Base-by-base conservation (phyloP, 441 rosid genomes). In the Jatropha multifida region DNA sequence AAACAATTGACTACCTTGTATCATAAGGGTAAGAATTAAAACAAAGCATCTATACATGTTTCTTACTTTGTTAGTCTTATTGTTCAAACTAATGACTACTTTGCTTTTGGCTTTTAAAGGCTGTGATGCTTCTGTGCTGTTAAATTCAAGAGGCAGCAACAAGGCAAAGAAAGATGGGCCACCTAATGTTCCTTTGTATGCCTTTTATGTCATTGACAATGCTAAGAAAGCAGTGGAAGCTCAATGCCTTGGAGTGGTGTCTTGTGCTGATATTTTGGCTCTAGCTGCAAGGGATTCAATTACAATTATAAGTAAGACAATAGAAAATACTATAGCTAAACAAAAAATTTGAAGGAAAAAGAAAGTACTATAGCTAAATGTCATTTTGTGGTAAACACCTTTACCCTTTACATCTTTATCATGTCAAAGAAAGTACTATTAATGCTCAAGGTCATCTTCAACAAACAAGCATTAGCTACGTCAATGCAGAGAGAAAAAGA, bases 201-300 rank as follows among this genome's bases (percentile, higher is more conserved):
- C 93, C 67, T 89, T 84, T 46, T 87, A 82, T 10, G 85, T 89
- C 41, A 83, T 91, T 48, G 92, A 87, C 27, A 77, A 75, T 4
- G 95, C 90, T 40, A 91, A 93, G 85, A 44, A 81, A 78, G 63
- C 69, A 81, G 72, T 93, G 41, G 98, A 93, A 79, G 79, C 65
- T 14, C 27, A 23, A 44, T 93, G 95, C 78, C 97, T 91, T 0
- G 90, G 90, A 1, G 80, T 88, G 64, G 93, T 93, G 75, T 93
- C 95, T 68, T 93, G 97, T 40, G 88, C 94, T 1, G 95, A 91
- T 69, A 87, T 90, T 13, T 80, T 92, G 65, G 89, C 94, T 73
- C 82, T 92, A 56, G 92, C 94, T 51, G 95, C 98, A 40, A 78
- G 98, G 77, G 94, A 93, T 69, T 90, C 93, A 32, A 81, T 90